Evolutionary conservation across 1,139 yeast species (phyloP), one percentile per base, ranked within the genome.

Genomic region (Hyphopichia buzzinii): DNA sequence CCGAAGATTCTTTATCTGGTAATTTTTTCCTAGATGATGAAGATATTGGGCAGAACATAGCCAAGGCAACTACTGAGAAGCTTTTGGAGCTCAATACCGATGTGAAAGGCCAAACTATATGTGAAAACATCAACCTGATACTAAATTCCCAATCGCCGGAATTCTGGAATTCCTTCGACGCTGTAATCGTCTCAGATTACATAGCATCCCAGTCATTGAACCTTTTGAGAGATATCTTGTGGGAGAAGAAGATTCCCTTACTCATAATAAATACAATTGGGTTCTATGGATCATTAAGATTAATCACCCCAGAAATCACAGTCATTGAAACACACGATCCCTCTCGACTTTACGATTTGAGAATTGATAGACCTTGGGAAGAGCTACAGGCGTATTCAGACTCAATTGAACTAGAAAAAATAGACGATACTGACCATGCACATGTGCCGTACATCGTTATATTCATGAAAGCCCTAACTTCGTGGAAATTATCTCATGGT

Each of bases 281-380:
- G 0, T 81, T 83, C 47, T 85, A 78, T 52, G 94, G 92, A 0
- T 62, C 72, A n/a, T 50, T 87, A 5, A 67, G 80, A 31, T 52
- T 85, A 3, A 61, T 77, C 23, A 52, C 70, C 8, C 59, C 62
- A 30, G 82, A 77, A 41, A 75, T 77, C 14, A 77, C 84, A 3
- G 77, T 87, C 0, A 64, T 87, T 13, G 94, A 90, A 47, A 78
- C 95, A 0, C 97, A 90, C 57, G 80, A 81, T 30, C 74, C 77
- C 2, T 79, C 80, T 29, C 64, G 75, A 8, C 55, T 82, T 3
- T 79, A 73, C 26, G 96, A 88, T 49, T 63, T 90, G 38, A 64
- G 96, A 34, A 62, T 90, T 4, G 84, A 82, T 41, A 44, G 54
- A 3, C 92, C 95, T 1, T 92, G 97, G 97, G 63, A 69, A 0